A percentile compares a stretch with the other conserved stretches of the same genome.
Conservation (phyloP, 164 flowering plant genomes). For the Brasenia schreberi region DNA sequence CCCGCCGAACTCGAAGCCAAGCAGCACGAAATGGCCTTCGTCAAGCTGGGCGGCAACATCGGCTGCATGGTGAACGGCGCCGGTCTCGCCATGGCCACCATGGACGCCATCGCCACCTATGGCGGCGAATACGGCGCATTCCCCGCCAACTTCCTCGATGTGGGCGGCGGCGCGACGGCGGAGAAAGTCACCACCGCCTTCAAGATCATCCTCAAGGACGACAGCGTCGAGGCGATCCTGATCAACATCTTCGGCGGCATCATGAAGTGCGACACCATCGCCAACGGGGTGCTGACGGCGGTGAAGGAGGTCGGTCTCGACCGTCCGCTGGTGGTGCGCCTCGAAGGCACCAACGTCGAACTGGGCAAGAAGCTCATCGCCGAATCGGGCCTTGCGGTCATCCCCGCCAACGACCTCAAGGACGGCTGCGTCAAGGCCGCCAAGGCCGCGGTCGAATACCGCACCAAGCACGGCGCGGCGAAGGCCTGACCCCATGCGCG, state of each 20-base stretch:
- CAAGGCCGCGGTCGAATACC: not conserved
- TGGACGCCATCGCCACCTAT: not conserved
- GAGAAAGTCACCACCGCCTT: not conserved
- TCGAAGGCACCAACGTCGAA: not conserved
- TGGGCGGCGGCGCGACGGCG: not conserved
- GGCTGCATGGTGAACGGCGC: constrained; percentile 1
- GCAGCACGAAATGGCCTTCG: not conserved
- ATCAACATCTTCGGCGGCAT: constrained; percentile 1
- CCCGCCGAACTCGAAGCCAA: not conserved
- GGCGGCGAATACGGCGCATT: too few species aligned
- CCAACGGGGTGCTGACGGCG: not conserved
- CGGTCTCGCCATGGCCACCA: not conserved
- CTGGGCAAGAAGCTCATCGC: not conserved
- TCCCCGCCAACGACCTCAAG: not conserved
- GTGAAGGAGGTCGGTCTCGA: not conserved
- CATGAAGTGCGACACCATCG: not conserved
- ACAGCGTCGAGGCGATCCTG: not conserved
- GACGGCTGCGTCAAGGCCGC: not conserved
- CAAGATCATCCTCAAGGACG: not conserved
- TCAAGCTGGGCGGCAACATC: not conserved
- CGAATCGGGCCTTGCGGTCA: not conserved
- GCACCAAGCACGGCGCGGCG: not conserved
- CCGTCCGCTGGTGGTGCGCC: not conserved
- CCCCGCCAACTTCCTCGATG: not conserved
- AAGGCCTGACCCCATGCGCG: not conserved